Conservation (phyloP, 169 alveolate species). For the Plasmodium cynomolgi region DNA sequence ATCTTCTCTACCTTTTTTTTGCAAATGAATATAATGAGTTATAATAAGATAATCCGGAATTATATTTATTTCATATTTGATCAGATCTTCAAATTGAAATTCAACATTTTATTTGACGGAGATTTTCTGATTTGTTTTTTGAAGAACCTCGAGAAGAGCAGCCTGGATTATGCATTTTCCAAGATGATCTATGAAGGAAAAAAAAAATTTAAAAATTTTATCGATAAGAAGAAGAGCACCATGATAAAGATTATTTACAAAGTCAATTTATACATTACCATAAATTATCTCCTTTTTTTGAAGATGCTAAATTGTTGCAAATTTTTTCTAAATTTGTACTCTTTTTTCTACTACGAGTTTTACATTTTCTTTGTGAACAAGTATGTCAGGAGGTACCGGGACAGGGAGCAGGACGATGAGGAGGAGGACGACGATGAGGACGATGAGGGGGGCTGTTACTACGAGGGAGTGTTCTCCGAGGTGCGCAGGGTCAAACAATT, state of each 20-base stretch:
- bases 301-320: conserved; percentile 57
- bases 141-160: conserved; percentile 69
- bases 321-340: conserved; percentile 30
- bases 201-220: conserved; percentile 4
- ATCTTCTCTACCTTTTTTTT: conserved; percentile 18
- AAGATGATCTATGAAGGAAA: conserved; percentile 40
- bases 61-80: conserved; percentile 61
- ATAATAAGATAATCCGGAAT: conserved; percentile 48
- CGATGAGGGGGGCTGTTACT: background rate
- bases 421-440: background rate
- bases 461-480: background rate
- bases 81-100: conserved; percentile 30
- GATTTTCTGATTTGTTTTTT: conserved; percentile 16
- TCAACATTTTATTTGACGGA: conserved; percentile 15
- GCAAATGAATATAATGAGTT: conserved; percentile 61
- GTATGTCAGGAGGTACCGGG: conserved; percentile 16
- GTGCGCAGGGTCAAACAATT: background rate
- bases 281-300: conserved; percentile 60
- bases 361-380: conserved; percentile 61
- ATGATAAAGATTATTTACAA: conserved; percentile 51
- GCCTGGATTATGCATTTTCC: conserved; percentile 62
- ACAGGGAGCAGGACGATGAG: background rate
- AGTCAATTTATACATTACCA: conserved; percentile 48
- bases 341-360: conserved; percentile 61
- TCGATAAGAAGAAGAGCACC: conserved; percentile 33